A percentile compares a stretch with the other conserved stretches of the same genome.
These are phyloP conservation scores for Stagonosporopsis chrysanthemi DNA, from an alignment of 2,329 filamentous ascomycete species.

Conservation along the genomic window DNA sequence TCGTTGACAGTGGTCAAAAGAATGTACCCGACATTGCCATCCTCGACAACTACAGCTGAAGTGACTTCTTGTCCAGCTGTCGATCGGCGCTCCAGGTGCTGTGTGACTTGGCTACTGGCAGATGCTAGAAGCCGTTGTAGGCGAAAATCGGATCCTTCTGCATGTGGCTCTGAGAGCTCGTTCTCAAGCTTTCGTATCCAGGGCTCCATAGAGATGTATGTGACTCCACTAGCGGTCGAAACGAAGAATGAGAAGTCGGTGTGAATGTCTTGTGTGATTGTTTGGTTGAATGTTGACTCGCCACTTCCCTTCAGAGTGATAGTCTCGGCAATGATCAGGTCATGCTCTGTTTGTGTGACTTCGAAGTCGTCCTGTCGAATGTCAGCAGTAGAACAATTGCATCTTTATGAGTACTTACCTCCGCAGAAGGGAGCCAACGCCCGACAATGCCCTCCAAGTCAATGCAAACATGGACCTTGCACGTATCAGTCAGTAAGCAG, in stretches of 20 bases:
- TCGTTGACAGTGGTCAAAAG: conserved; percentile 59
- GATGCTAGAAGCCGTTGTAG: conserved; percentile 63
- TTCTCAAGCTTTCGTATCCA: conserved; percentile 65
- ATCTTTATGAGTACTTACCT: conserved; percentile 26
- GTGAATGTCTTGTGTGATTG: conserved; percentile 63
- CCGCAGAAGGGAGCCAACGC: conserved; percentile 65
- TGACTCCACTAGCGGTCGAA: conserved; percentile 62
- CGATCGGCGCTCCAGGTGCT: conserved; percentile 52
- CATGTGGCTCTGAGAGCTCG: conserved; percentile 62
- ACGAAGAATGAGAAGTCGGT: conserved; percentile 67
- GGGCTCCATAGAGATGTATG: conserved; percentile 62
- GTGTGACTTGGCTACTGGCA: conserved; percentile 57
- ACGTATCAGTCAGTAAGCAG: conserved; percentile 63
- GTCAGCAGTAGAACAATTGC: not conserved
- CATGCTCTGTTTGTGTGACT: conserved; percentile 33
- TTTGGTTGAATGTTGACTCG: conserved; percentile 55
- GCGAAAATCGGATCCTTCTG: conserved; percentile 63
- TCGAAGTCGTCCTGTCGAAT: conserved; percentile 31
- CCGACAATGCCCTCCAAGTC: conserved; percentile 69
- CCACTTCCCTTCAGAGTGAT: conserved; percentile 41
- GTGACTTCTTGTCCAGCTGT: conserved; percentile 48
- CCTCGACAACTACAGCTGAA: conserved; percentile 61
- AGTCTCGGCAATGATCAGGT: conserved; percentile 52
- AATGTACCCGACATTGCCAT: conserved; percentile 65
- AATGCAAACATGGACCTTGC: conserved; percentile 65